Evolutionary conservation across 2,329 filamentous ascomycete species (phyloP), one percentile per base, ranked within the genome.

Genomic region (Hypoxylon sp.): DNA sequence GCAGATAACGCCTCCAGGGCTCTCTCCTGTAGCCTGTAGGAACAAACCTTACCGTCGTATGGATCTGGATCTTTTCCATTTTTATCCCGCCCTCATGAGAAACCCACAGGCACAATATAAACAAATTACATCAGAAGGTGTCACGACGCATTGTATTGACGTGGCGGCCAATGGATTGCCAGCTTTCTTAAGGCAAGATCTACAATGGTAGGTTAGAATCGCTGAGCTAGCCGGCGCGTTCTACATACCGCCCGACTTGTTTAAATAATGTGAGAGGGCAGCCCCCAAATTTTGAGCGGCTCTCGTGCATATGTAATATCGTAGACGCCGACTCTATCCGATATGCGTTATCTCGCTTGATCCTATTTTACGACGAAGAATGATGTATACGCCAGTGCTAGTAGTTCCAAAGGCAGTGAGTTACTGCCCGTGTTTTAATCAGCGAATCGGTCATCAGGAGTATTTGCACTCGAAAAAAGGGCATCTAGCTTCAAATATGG

Each of bases 181-280:
- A 40, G 16, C 36, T 40, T n/a, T 9, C 36, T 40, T 18, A 9
- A 40, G 36, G 20, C 11, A 40, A 40, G 36, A 53, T 42, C 36
- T 53, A 28, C 50, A 42, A 22, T 26, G 24, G 24, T 44, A 53
- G 16, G n/a, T 50, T 9, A 33, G 44, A 59, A 45, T 51, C 49
- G 45, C 46, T 42, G 48, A 24, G 40, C 48, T 52, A 24, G 22
- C 44, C 32, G 32, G 52, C 50, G 16, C 20, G n/a, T 48, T 30
- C 44, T 38, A 52, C 52, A 52, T 57, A 62, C 59, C 59, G 59
- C 59, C 36, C 50, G 33, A 56, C 40, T 16, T 28, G 28, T 40
- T 22, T 45, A 61, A n/a, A 55, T 49, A 57, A 61, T 55, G 58
- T 56, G 45, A 56, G 38, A 36, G 46, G 46, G 18, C 52, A 56